A percentile compares a stretch with the other conserved stretches of the same genome.
These are phyloP conservation scores for Chaetomiaceae sp. DNA, from an alignment of 2,329 filamentous ascomycete genomes.

Conservation along the genomic window DNA sequence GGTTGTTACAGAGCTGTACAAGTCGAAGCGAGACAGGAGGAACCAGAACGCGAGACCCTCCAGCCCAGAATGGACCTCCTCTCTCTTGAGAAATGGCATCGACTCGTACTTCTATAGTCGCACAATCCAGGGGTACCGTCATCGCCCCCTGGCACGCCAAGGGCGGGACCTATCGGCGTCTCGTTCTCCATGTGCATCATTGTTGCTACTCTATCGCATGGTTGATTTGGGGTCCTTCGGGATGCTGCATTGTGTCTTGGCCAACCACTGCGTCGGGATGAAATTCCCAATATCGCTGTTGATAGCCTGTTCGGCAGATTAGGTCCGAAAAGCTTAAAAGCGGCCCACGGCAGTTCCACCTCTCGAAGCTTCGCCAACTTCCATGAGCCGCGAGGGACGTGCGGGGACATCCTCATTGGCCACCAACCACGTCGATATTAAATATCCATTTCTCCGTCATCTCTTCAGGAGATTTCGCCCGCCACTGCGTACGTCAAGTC, in stretches of 20 bases:
- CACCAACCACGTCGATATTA: neutral
- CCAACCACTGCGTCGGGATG: slow-evolving; percentile 16
- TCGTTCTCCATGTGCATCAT: neutral
- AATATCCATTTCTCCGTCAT: slow-evolving; percentile 1
- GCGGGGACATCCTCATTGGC: slow-evolving; percentile 7
- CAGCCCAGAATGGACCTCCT: neutral
- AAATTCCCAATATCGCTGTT: slow-evolving; percentile 19
- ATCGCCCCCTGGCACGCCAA: neutral
- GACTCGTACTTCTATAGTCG: neutral
- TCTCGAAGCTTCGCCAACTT: slow-evolving; percentile 1
- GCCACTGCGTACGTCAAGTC: neutral
- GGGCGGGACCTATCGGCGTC: neutral
- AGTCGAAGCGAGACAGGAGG: neutral
- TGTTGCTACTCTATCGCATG: slow-evolving; percentile 7
- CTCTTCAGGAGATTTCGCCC: neutral
- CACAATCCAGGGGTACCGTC: neutral
- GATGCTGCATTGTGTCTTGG: neutral
- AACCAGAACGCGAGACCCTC: neutral
- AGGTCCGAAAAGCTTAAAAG: slow-evolving; percentile 11
- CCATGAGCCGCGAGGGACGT: neutral
- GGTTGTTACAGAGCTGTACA: neutral
- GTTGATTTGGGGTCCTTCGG: slow-evolving; percentile 2
- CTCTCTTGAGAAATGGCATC: neutral
- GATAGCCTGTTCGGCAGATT: slow-evolving; percentile 27
- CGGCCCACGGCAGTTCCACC: slow-evolving; percentile 4